Percentiles rank a stretch among this genome's conserved stretches.
phyloP scores from a whole-genome alignment of 179 eudicot species.

The Patellifolia procumbens region DNA sequence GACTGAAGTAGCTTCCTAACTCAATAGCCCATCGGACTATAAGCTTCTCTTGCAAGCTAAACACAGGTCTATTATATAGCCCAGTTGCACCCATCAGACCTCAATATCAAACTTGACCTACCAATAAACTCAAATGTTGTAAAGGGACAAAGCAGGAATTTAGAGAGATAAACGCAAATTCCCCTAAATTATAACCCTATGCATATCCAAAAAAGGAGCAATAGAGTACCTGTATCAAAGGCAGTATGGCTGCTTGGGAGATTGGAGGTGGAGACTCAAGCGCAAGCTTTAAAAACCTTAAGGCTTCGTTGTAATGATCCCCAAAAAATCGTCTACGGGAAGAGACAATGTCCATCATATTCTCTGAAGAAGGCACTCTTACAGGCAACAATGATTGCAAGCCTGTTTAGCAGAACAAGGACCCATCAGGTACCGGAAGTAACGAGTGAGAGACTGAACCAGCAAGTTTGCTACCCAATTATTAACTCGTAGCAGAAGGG shows the following conservation, averaged over 20 bases:
- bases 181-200: neutral
- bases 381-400: constrained; percentile 67
- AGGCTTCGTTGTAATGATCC: constrained; percentile 55
- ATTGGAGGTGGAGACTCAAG: constrained; percentile 61
- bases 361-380: constrained; percentile 41
- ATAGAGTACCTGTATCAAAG: constrained; percentile 66
- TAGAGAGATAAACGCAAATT: neutral
- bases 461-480: neutral
- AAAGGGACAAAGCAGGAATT: neutral
- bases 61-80: too few species aligned
- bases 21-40: too few species aligned
- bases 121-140: neutral
- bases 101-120: neutral
- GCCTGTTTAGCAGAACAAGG: constrained; percentile 37
- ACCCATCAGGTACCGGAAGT: constrained; percentile 9
- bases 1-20: too few species aligned
- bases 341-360: constrained; percentile 45
- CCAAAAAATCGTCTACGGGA: constrained; percentile 37
- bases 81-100: neutral
- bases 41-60: too few species aligned
- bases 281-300: constrained; percentile 66
- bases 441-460: neutral
- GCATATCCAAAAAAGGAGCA: neutral
- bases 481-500: neutral
- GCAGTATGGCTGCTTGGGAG: constrained; percentile 79